Percentiles rank a stretch among this genome's conserved stretches.
phyloP scores from a whole-genome alignment of 306 rosid species.

The Adenanthera pavonina region DNA sequence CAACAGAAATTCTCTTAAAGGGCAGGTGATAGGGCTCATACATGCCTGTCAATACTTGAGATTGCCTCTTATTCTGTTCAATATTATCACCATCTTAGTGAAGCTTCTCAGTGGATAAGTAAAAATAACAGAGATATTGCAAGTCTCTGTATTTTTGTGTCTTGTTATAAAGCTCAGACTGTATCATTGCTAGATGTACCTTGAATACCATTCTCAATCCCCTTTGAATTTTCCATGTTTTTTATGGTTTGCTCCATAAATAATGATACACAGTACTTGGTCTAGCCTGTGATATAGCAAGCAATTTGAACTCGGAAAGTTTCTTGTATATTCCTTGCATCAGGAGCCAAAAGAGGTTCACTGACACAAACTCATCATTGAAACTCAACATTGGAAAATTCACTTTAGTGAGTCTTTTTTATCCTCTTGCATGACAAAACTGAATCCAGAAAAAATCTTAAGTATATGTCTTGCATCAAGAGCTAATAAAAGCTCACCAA shows the following conservation, averaged over 20 bases:
- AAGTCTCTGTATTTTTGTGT: background rate
- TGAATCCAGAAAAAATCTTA: background rate
- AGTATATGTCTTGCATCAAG: background rate
- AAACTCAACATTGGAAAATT: background rate
- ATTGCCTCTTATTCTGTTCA: conserved; percentile 69
- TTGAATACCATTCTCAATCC: background rate
- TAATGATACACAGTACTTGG: background rate
- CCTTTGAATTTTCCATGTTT: conserved; percentile 13
- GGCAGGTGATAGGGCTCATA: conserved; percentile 71
- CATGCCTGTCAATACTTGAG: conserved; percentile 74
- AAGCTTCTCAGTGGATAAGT: conserved; percentile 68
- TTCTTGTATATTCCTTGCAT: background rate
- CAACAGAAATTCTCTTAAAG: conserved; percentile 60
- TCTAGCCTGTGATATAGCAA: background rate
- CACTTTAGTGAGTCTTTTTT: background rate
- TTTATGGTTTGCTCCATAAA: background rate
- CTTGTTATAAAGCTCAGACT: background rate
- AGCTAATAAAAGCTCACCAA: background rate
- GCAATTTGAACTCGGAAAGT: background rate
- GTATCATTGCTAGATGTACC: background rate
- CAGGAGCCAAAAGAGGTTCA: background rate
- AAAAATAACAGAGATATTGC: background rate
- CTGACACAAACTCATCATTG: background rate
- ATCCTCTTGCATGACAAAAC: background rate
- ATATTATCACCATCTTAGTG: conserved; percentile 47